Conservation (phyloP, 1,284 basidiomycete genomes). For the Trichosporon faecale region DNA sequence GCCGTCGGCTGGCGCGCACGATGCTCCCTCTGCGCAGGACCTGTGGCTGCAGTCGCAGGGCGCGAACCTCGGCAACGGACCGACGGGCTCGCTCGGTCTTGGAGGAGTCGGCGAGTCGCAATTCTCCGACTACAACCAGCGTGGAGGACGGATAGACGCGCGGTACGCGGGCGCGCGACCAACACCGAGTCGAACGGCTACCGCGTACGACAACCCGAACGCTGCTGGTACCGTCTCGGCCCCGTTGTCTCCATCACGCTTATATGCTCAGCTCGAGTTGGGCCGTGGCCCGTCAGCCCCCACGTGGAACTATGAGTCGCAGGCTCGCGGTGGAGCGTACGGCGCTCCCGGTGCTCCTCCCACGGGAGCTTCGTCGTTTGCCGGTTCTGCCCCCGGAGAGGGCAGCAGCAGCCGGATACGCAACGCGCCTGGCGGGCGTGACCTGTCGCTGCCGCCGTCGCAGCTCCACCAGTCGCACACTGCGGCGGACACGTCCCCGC, state of each 20-base stretch:
- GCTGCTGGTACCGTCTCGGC: constrained; percentile 49
- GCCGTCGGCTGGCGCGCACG: neutral
- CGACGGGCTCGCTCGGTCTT: constrained; percentile 30
- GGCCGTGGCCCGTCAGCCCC: constrained; percentile 26
- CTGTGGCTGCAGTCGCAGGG: constrained; percentile 49
- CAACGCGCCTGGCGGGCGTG: constrained; percentile 15
- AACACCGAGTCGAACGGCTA: constrained; percentile 16
- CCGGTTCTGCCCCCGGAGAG: constrained; percentile 1
- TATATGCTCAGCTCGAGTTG: constrained; percentile 48
- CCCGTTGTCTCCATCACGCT: constrained; percentile 46
- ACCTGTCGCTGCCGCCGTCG: constrained; percentile 18
- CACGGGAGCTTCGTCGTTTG: neutral
- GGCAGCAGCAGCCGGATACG: constrained; percentile 14
- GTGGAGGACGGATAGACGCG: constrained; percentile 19
- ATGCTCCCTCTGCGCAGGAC: constrained; percentile 37
- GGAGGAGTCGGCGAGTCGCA: constrained; percentile 24
- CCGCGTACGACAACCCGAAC: constrained; percentile 36
- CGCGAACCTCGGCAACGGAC: constrained; percentile 39
- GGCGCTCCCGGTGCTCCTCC: constrained; percentile 22
- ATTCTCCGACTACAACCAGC: constrained; percentile 26
- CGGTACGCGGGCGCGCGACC: constrained; percentile 6
- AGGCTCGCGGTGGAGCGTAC: constrained; percentile 16
- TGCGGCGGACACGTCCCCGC: constrained; percentile 1
- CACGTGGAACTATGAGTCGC: constrained; percentile 14
- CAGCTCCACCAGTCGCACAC: constrained; percentile 18